phyloP scores from a whole-genome alignment of 2,329 filamentous ascomycete genomes.

The Talaromyces piceae region DNA sequence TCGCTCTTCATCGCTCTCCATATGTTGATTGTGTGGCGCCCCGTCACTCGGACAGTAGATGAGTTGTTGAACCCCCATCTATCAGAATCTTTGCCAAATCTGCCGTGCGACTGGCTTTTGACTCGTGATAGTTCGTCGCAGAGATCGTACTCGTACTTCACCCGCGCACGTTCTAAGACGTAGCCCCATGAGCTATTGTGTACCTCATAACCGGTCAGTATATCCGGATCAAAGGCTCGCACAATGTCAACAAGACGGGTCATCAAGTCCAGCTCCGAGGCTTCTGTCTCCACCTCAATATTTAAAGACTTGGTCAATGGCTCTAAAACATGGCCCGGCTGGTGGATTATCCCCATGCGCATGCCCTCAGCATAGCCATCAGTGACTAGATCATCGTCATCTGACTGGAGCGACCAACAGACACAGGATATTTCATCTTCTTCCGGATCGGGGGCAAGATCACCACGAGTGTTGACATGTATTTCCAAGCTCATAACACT shows the following conservation, averaged over 20 bases:
- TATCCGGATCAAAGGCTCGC: slow-evolving; percentile 75
- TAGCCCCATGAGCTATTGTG: slow-evolving; percentile 94
- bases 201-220: slow-evolving; percentile 90
- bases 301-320: slow-evolving; percentile 56
- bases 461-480: slow-evolving; percentile 79
- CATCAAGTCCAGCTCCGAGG: slow-evolving; percentile 75
- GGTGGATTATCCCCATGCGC: slow-evolving; percentile 63
- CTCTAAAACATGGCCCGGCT: slow-evolving; percentile 55
- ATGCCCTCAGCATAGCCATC: slow-evolving; percentile 44
- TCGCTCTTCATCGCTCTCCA: slow-evolving; percentile 96
- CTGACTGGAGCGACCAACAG: slow-evolving; percentile 82
- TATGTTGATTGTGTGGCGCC: slow-evolving; percentile 92
- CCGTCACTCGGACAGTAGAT: slow-evolving; percentile 85
- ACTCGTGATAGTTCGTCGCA: slow-evolving; percentile 88
- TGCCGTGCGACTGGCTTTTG: slow-evolving; percentile 72
- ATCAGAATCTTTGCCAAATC: slow-evolving; percentile 79
- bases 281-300: slow-evolving; percentile 64
- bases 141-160: slow-evolving; percentile 83
- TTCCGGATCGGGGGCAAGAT: slow-evolving; percentile 78
- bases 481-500: slow-evolving; percentile 91
- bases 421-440: slow-evolving; percentile 81
- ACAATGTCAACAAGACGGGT: slow-evolving; percentile 83
- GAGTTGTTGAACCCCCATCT: slow-evolving; percentile 92
- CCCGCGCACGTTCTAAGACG: slow-evolving; percentile 76
- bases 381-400: slow-evolving; percentile 52